Conservation (phyloP, 2,329 filamentous ascomycete species). For the Penicillium freii region DNA sequence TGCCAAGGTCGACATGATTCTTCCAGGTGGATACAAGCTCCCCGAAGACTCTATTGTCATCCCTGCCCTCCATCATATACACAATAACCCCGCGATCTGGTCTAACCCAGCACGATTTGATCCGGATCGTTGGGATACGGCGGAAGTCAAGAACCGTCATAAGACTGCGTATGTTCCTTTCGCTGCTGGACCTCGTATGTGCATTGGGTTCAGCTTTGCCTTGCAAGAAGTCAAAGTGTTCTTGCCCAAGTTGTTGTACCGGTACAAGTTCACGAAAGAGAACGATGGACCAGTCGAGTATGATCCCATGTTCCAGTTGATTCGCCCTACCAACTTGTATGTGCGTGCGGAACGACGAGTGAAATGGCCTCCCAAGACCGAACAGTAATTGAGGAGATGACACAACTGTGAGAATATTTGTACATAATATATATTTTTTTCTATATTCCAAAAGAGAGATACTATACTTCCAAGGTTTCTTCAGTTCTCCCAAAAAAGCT, state of each 20-base stretch:
- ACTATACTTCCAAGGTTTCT: neutral
- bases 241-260: conserved; percentile 57
- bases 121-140: conserved; percentile 59
- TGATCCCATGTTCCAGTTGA: conserved; percentile 32
- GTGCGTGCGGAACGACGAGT: conserved; percentile 24
- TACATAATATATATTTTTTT: neutral
- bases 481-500: neutral
- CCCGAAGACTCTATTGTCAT: conserved; percentile 56
- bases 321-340: conserved; percentile 29
- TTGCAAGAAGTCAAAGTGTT: conserved; percentile 59
- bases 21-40: conserved; percentile 60
- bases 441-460: neutral
- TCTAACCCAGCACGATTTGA: conserved; percentile 59
- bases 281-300: conserved; percentile 49
- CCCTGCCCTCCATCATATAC: conserved; percentile 48
- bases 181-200: conserved; percentile 56
- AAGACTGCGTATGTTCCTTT: conserved; percentile 59
- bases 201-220: conserved; percentile 65
- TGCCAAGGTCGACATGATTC: conserved; percentile 54
- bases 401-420: neutral
- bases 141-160: conserved; percentile 52
- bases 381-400: neutral
- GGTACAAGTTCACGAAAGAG: conserved; percentile 57
- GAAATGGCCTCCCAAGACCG: conserved; percentile 28
- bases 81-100: conserved; percentile 57